Evolutionary conservation across 352 stramenopile species (phyloP).

Genomic region (Phytophthora sojae): DNA sequence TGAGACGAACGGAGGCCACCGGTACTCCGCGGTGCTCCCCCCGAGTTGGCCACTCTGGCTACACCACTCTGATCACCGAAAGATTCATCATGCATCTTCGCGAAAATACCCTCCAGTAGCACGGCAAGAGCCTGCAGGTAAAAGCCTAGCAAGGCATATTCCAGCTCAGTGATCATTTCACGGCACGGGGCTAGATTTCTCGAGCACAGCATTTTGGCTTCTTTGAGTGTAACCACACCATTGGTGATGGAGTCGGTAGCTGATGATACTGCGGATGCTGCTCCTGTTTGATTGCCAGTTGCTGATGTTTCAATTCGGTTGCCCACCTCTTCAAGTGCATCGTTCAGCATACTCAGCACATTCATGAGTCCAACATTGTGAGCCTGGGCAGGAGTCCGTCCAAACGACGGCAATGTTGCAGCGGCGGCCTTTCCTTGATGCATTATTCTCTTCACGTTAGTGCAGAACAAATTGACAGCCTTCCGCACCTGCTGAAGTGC

Average conservation of each 20-base stretch:
- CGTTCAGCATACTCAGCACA: conserved; percentile 70
- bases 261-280: conserved; percentile 9
- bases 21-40: conserved; percentile 25
- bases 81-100: conserved; percentile 88
- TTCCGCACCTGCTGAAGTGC: conserved; percentile 71
- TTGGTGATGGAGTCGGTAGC: conserved; percentile 10
- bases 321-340: conserved; percentile 64
- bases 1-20: conserved; percentile 24
- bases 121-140: conserved; percentile 75
- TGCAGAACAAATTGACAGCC: conserved; percentile 72
- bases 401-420: conserved; percentile 52
- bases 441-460: conserved; percentile 78
- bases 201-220: conserved; percentile 47
- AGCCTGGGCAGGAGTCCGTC: conserved; percentile 69
- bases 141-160: conserved; percentile 69
- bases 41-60: conserved; percentile 9
- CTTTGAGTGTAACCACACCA: conserved; percentile 42
- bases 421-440: conserved; percentile 66
- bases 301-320: conserved; percentile 44
- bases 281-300: conserved; percentile 15
- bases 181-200: conserved; percentile 57
- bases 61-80: conserved; percentile 60
- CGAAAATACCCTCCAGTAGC: conserved; percentile 67
- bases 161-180: conserved; percentile 58
- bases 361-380: conserved; percentile 86